These are phyloP conservation scores for Colletotrichum shisoi DNA, from an alignment of 2,329 filamentous ascomycete genomes.

Conservation along the genomic window DNA sequence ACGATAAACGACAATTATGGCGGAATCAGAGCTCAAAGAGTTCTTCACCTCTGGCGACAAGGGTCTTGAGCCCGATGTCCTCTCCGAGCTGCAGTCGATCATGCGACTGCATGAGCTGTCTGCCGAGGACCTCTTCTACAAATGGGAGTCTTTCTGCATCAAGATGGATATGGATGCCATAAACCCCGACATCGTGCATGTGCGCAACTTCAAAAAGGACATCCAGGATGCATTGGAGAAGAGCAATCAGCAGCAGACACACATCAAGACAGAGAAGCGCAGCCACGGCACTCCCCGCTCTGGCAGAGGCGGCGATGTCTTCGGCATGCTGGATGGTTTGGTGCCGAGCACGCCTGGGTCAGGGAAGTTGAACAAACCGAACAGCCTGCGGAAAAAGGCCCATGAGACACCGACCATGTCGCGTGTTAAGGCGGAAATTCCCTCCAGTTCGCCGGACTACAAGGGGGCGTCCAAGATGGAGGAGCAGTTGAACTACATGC, in stretches of 20 bases:
- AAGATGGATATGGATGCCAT: slow-evolving; percentile 87
- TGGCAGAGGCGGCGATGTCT: slow-evolving; percentile 72
- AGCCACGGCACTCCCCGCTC: slow-evolving; percentile 69
- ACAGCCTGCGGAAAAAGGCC: slow-evolving; percentile 49
- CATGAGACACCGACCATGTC: slow-evolving; percentile 58
- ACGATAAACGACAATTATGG: slow-evolving; percentile 30
- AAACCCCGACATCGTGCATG: slow-evolving; percentile 72
- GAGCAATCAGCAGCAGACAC: slow-evolving; percentile 68
- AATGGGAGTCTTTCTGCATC: slow-evolving; percentile 98
- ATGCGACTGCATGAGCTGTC: slow-evolving; percentile 82
- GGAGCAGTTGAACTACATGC: slow-evolving; percentile 51
- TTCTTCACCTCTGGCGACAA: slow-evolving; percentile 64
- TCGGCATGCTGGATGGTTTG: slow-evolving; percentile 81
- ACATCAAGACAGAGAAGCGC: slow-evolving; percentile 70
- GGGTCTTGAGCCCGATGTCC: slow-evolving; percentile 77
- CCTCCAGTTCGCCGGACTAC: slow-evolving; percentile 56
- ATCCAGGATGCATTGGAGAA: slow-evolving; percentile 85
- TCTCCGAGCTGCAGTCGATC: slow-evolving; percentile 84
- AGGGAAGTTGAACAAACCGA: slow-evolving; percentile 41
- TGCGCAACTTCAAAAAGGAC: slow-evolving; percentile 83
- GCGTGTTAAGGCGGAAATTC: slow-evolving; percentile 55
- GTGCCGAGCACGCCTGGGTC: slow-evolving; percentile 68
- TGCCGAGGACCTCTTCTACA: slow-evolving; percentile 90
- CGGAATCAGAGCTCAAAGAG: slow-evolving; percentile 53
- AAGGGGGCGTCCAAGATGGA: slow-evolving; percentile 53